These are phyloP conservation scores for Penicillium dipodomyicola DNA, from an alignment of 495 filamentous ascomycete genomes.

Conservation along the genomic window DNA sequence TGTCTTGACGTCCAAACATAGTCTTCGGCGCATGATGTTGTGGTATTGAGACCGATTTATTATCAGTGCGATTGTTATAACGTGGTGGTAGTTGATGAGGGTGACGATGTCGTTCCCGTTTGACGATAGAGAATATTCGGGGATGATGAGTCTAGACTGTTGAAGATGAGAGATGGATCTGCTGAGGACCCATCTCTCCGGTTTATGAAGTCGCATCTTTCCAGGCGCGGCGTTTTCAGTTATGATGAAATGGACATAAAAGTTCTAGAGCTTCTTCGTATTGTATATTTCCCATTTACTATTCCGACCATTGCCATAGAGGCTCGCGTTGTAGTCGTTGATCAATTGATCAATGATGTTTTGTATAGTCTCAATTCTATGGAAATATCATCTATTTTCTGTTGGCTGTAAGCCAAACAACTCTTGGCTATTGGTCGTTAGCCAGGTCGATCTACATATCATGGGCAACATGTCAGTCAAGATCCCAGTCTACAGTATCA, in stretches of 20 bases:
- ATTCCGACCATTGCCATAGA: neutral
- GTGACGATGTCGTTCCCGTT: neutral
- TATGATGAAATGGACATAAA: constrained; percentile 44
- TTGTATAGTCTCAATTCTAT: no score
- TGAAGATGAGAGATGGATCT: constrained; percentile 16
- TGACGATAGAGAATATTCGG: constrained; percentile 4
- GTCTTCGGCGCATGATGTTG: neutral
- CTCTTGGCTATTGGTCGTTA: no score
- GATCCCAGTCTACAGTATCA: no score
- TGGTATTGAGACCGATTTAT: neutral
- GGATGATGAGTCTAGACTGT: constrained; percentile 16
- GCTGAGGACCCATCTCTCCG: constrained; percentile 15
- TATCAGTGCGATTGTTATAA: constrained; percentile 3
- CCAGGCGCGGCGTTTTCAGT: constrained; percentile 34
- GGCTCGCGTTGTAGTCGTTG: no score
- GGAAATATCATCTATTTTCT: no score
- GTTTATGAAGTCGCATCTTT: constrained; percentile 36
- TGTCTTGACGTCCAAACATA: neutral
- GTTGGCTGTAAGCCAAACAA: no score
- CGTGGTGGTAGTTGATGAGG: neutral
- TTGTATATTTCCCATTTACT: neutral
- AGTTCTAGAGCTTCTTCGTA: constrained; percentile 23
- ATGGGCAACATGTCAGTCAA: no score
- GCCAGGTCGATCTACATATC: no score
- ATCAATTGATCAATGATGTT: no score